A percentile compares a stretch with the other conserved stretches of the same genome.
phyloP scores from a whole-genome alignment of 202 grass and related monocot species.

The Carex sylvatica region DNA sequence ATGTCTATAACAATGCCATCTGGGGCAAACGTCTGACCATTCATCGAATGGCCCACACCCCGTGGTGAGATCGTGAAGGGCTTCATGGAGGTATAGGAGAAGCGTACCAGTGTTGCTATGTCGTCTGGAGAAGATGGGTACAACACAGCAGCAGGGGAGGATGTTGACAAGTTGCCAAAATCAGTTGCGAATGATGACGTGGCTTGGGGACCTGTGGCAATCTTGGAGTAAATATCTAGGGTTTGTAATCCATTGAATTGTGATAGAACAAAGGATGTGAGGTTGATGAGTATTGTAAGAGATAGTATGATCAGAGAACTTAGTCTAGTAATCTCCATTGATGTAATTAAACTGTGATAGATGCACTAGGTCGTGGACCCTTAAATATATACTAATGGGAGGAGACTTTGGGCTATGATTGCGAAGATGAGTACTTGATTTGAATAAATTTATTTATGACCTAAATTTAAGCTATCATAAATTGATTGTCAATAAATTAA shows the following conservation, averaged over 20 bases:
- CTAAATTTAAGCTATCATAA: background rate
- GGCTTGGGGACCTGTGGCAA: background rate
- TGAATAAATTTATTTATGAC: background rate
- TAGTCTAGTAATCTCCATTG: background rate
- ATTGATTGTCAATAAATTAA: background rate
- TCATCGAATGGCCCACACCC: conserved; percentile 26
- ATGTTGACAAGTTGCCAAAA: conserved; percentile 13
- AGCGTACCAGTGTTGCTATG: conserved; percentile 8
- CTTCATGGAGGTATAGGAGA: background rate
- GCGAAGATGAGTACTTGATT: background rate
- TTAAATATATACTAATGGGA: background rate
- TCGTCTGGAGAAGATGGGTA: conserved; percentile 7
- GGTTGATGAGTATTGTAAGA: background rate
- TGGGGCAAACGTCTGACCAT: conserved; percentile 10
- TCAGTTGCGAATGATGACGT: background rate
- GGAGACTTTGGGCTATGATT: too few relatives aligned
- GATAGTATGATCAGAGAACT: background rate
- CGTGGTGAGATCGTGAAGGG: conserved; percentile 21
- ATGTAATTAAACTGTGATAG: background rate
- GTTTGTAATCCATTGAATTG: background rate
- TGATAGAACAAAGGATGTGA: background rate
- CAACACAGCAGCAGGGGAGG: conserved; percentile 19
- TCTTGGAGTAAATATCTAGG: background rate
- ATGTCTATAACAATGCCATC: conserved; percentile 31
- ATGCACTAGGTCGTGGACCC: background rate